Percentiles rank a stretch among this genome's conserved stretches.
These are phyloP conservation scores for Stachybotrys chartarum DNA, from an alignment of 2,329 filamentous ascomycete species.

Conservation along the genomic window DNA sequence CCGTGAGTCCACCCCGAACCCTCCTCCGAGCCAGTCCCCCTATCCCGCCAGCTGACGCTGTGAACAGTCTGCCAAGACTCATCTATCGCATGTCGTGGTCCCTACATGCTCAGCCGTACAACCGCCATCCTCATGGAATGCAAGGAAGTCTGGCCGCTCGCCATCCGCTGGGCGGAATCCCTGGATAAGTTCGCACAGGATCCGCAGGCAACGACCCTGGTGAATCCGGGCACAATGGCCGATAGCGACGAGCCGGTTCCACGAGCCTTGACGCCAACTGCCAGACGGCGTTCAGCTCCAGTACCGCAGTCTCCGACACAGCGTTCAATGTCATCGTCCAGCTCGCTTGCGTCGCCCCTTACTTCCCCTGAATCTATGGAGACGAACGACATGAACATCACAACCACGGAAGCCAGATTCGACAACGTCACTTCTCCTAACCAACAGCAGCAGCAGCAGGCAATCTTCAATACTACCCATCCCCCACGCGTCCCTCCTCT, in stretches of 20 bases:
- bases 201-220: constrained; percentile 29
- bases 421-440: background rate
- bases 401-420: background rate
- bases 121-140: constrained; percentile 39
- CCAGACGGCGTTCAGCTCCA: background rate
- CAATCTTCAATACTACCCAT: background rate
- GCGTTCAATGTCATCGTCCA: constrained; percentile 8
- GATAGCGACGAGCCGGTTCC: constrained; percentile 33
- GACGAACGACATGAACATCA: background rate
- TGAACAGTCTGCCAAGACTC: constrained; percentile 35
- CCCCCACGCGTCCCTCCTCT: background rate
- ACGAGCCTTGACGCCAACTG: constrained; percentile 3
- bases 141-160: constrained; percentile 44
- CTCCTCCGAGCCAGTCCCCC: background rate
- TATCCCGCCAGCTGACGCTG: constrained; percentile 2
- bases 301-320: background rate
- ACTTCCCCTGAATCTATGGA: background rate
- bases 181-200: constrained; percentile 39
- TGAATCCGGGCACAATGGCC: constrained; percentile 41
- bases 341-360: constrained; percentile 2
- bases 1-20: constrained; percentile 23
- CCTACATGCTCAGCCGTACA: constrained; percentile 37
- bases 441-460: background rate
- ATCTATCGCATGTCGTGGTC: constrained; percentile 30
- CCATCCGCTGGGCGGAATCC: constrained; percentile 43